Conservation (phyloP, 1,284 basidiomycete species). For the Puccinia sorghi region DNA sequence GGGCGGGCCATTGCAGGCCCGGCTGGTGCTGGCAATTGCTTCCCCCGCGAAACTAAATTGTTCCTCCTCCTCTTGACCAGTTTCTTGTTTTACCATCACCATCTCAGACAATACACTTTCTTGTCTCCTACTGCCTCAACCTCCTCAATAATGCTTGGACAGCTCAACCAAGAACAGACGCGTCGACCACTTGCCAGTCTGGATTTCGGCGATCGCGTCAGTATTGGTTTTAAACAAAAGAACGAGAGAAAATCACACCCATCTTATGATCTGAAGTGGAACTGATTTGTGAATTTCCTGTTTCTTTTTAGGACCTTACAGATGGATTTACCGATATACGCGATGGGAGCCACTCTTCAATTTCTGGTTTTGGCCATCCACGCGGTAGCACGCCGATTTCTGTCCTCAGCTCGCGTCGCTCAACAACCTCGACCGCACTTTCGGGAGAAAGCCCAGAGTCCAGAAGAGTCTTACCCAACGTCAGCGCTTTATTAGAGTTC, state of each 20-base stretch:
- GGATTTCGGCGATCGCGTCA: constrained; percentile 41
- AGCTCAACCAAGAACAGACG: constrained; percentile 20
- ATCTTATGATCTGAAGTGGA: not conserved
- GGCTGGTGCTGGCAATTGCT: not conserved
- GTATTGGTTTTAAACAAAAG: too few species aligned
- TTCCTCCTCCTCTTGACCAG: not conserved
- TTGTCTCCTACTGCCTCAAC: not conserved
- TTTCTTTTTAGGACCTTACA: constrained; percentile 34
- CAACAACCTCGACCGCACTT: constrained; percentile 29
- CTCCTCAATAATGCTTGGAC: constrained; percentile 3
- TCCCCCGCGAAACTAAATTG: not conserved
- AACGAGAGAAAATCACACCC: not conserved
- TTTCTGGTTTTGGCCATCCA: constrained; percentile 45
- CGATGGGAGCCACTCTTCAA: constrained; percentile 34
- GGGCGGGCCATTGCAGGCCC: not conserved
- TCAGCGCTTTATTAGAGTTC: constrained; percentile 37
- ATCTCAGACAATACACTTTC: not conserved
- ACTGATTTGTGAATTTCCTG: not conserved
- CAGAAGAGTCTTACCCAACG: constrained; percentile 36
- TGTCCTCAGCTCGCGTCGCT: constrained; percentile 38
- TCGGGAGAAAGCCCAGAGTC: constrained; percentile 30
- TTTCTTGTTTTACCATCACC: not conserved
- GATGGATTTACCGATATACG: constrained; percentile 35
- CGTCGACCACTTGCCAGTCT: constrained; percentile 26
- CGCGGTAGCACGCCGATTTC: constrained; percentile 47